A percentile compares a stretch with the other conserved stretches of the same genome.
phyloP scores from a whole-genome alignment of 148 eudicot genomes.

The Cornus suecica region DNA sequence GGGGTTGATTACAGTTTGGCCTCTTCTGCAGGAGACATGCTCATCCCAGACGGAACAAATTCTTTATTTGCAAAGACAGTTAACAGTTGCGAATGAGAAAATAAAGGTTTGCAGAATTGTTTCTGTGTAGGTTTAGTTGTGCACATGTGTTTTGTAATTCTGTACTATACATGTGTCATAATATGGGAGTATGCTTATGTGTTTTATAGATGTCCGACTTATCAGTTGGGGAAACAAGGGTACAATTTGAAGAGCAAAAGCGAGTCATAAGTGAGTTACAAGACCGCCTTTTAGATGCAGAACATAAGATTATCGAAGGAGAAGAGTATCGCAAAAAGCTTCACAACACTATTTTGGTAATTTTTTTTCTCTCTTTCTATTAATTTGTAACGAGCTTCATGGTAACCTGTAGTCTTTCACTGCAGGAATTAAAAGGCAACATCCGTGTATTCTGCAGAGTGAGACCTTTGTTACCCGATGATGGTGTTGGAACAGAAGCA shows the following conservation, averaged over 20 bases:
- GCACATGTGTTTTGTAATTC: neutral
- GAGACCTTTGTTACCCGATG: conserved; percentile 69
- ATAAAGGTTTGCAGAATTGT: conserved; percentile 41
- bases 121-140: neutral
- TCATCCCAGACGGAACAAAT: conserved; percentile 55
- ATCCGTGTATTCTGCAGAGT: conserved; percentile 86
- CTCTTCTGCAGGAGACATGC: conserved; percentile 47
- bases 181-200: neutral
- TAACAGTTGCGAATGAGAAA: conserved; percentile 58
- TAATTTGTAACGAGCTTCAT: neutral
- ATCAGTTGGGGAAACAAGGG: conserved; percentile 43
- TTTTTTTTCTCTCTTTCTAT: neutral
- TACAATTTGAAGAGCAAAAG: conserved; percentile 51
- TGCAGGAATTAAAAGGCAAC: conserved; percentile 80
- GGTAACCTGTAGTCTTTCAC: conserved; percentile 8
- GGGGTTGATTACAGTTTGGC: neutral
- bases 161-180: neutral
- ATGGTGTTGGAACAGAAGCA: conserved; percentile 43
- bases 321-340: conserved; percentile 66
- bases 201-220: conserved; percentile 58
- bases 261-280: conserved; percentile 32
- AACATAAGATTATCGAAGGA: conserved; percentile 53
- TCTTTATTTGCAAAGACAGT: conserved; percentile 40
- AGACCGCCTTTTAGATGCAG: conserved; percentile 55
- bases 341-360: conserved; percentile 78